Percentiles rank a stretch among this genome's conserved stretches.
Evolutionary conservation across 1,284 basidiomycete species (phyloP).

Genomic region (Neolentinus lepideus): DNA sequence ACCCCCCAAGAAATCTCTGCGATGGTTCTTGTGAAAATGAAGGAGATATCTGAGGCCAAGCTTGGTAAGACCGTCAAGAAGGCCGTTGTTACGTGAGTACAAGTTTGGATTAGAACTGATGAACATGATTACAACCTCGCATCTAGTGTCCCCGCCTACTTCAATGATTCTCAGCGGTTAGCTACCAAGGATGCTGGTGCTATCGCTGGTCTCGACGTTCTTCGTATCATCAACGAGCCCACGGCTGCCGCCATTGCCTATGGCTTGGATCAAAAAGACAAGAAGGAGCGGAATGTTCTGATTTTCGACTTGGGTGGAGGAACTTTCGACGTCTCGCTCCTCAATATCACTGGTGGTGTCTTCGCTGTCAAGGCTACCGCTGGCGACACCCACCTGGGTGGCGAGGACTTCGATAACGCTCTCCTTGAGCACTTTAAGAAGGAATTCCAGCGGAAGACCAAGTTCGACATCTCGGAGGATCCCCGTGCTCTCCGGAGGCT

Average conservation of each 20-base stretch:
- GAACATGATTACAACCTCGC: no score
- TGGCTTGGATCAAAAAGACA: slow-evolving; percentile 86
- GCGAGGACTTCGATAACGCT: slow-evolving; percentile 98
- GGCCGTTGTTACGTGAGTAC: slow-evolving; percentile 82
- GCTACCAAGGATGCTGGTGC: slow-evolving; percentile 95
- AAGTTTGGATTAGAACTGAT: background rate
- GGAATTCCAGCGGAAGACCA: slow-evolving; percentile 98
- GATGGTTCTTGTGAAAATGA: slow-evolving; percentile 99
- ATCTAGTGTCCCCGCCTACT: slow-evolving; percentile 86
- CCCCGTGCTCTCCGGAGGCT: slow-evolving; percentile 93
- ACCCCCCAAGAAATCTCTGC: slow-evolving; percentile 97
- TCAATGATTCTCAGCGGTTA: slow-evolving; percentile 95
- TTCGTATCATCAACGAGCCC: slow-evolving; percentile 97
- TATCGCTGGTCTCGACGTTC: slow-evolving; percentile 90
- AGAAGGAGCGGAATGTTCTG: slow-evolving; percentile 95
- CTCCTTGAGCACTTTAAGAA: slow-evolving; percentile 97
- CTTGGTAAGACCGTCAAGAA: slow-evolving; percentile 94
- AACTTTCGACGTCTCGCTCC: slow-evolving; percentile 96
- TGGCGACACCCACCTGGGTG: slow-evolving; percentile 97
- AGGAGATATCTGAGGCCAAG: slow-evolving; percentile 98
- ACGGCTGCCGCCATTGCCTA: slow-evolving; percentile 94
- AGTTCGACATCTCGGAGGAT: slow-evolving; percentile 95
- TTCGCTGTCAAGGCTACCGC: slow-evolving; percentile 98
- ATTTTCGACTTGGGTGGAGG: slow-evolving; percentile 99
- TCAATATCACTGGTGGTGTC: slow-evolving; percentile 95